Evolutionary conservation across 768 basidiomycete species (phyloP).

Genomic region (Tulasnella sp.): DNA sequence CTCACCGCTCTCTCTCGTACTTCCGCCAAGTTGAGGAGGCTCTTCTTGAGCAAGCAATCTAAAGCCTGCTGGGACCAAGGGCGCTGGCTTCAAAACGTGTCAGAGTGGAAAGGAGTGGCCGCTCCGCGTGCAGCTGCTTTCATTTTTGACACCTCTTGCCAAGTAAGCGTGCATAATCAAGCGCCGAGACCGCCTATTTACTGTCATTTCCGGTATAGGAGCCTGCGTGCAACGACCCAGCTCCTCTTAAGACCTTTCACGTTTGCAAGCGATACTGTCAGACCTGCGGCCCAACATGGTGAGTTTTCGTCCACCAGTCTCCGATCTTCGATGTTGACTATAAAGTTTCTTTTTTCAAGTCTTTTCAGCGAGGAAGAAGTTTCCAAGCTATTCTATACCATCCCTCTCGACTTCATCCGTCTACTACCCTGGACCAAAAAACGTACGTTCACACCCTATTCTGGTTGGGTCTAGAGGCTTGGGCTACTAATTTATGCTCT

Average conservation of each 20-base stretch:
- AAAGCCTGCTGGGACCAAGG: neutral
- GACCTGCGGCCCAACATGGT: neutral
- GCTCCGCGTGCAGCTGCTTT: neutral
- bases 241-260: neutral
- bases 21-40: neutral
- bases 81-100: neutral
- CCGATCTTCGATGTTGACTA: no score
- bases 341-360: neutral
- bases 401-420: neutral
- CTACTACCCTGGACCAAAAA: neutral
- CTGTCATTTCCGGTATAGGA: neutral
- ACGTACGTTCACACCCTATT: neutral
- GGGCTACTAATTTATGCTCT: neutral
- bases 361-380: neutral
- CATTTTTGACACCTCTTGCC: neutral
- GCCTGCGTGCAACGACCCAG: neutral
- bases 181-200: neutral
- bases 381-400: neutral
- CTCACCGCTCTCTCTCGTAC: neutral
- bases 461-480: neutral
- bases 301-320: neutral
- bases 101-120: neutral
- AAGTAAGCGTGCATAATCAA: neutral
- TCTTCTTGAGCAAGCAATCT: neutral
- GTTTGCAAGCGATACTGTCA: neutral